Base-by-base conservation (phyloP, 31 red algal genomes). In the Odonthalia washingtoniensis region DNA sequence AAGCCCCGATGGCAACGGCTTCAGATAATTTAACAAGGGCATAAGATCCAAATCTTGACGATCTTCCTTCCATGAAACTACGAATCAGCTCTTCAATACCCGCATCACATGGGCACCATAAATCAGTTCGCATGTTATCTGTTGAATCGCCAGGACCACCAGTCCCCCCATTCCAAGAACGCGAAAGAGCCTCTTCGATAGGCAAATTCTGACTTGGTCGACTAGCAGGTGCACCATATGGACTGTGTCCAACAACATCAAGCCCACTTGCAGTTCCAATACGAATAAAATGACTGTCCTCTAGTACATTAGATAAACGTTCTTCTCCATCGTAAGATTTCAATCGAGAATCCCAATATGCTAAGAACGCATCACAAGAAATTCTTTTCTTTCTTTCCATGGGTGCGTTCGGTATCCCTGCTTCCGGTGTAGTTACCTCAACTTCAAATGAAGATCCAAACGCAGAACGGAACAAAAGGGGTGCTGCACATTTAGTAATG, bases 391-490 rank as follows among this genome's bases (percentile, higher is more conserved):
- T 92, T n/a, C 90, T 60, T 4, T 86, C 82, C 64, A 75, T 26
- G 2, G 90, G 75, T 27, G 63, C 49, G 45, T 87, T 92, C 0
- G 90, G 83, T 0, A 92, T 76, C n/a, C 90, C 90, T 24, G 82
- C 90, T 49, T 92, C 90, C 37, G 90, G 90, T 36, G 90, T 92
- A n/a, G 90, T 92, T 17, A 82, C 77, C 65, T 92, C 90, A 62
- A 86, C 86, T 82, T 92, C 90, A 64, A 81, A 92, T 1, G 90
- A 86, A 1, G 82, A 92, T 37, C 75, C 53, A 49, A 72, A 92
- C 2, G 92, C 92, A 2, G 93, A 87, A 3, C 69, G 57, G 62
- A 95, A 95, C 17, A 91, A 41, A 24, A 95, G 53, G 12, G 93
- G 93, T 28, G 82, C 93, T 26, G 83, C 93, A 76, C 93, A 95